Evolutionary conservation across 1,284 basidiomycete genomes (phyloP).

Genomic region (Porodaedalea pini): DNA sequence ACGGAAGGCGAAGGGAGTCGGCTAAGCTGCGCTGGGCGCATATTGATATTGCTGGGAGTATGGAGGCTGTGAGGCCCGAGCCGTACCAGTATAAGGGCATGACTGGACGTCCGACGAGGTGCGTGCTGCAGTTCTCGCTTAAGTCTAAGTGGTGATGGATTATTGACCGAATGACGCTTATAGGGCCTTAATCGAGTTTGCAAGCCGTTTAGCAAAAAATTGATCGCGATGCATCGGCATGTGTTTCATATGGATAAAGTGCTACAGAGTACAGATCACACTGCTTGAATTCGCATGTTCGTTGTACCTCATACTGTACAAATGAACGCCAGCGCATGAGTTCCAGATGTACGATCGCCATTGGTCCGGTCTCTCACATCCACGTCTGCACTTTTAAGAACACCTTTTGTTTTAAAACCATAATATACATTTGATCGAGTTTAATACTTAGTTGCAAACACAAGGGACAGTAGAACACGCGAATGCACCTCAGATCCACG

Average conservation of each 20-base stretch:
- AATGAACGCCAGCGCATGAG: too few relatives aligned
- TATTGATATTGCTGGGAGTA: slow-evolving; percentile 81
- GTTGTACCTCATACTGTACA: too few relatives aligned
- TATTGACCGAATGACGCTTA: not conserved
- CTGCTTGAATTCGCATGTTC: too few relatives aligned
- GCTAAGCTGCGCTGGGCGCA: slow-evolving; percentile 72
- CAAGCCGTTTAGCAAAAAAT: slow-evolving; percentile 27
- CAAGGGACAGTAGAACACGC: not conserved
- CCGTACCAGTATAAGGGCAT: slow-evolving; percentile 74
- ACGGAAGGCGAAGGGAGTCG: slow-evolving; percentile 42
- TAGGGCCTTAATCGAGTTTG: slow-evolving; percentile 35
- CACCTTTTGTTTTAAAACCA: too few relatives aligned
- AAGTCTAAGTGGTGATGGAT: not conserved
- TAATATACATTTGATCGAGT: too few relatives aligned
- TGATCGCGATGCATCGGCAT: not conserved
- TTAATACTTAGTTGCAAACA: not conserved
- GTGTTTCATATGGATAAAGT: too few relatives aligned
- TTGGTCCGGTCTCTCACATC: too few relatives aligned
- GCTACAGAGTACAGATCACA: too few relatives aligned
- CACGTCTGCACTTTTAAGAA: too few relatives aligned
- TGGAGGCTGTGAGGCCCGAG: slow-evolving; percentile 63
- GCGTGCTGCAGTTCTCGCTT: slow-evolving; percentile 28
- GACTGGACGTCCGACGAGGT: slow-evolving; percentile 78
- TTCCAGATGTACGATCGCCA: too few relatives aligned
- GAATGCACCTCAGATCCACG: slow-evolving; percentile 40